Evolutionary conservation across 495 filamentous ascomycete genomes (phyloP), one percentile per base, ranked within the genome.

Genomic region (Massariosphaeria phaeospora): DNA sequence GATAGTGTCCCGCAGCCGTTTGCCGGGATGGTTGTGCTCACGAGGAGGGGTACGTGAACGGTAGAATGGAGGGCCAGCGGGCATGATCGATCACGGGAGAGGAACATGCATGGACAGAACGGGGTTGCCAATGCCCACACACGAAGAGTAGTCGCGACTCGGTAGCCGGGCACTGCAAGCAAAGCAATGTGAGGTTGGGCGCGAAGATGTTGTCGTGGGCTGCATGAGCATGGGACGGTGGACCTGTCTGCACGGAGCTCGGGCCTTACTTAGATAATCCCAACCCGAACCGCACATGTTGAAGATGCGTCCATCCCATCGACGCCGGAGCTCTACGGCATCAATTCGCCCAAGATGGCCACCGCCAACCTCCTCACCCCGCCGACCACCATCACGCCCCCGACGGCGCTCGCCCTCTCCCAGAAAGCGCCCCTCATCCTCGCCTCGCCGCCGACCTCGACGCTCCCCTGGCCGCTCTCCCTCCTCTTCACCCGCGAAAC

Each of bases 381-480:
- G 7, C 66, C 68, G 38, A 67, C 74, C 26, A 33, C 52, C 8
- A 52, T 70, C 29, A 48, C 67, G 12, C 65, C 76, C 27, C 66
- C 70, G 27, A 69, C 70, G 30, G 84, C 88, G 27, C 73, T 95
- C 44, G 75, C 75, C 50, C 75, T 89, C 33, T 86, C 93, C 10
- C 88, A 91, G 64, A 81, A 89, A 71, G 87, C 91, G 48, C 83
- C 87, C 0, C 58, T 67, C 23, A 75, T 93, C 55, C 78, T 95
- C 42, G 71, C 72, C 45, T 73, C 67, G 38, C 69, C 76, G 25
- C 68, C 72, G 13, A 68, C 73, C 2, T 78, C 76, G 48, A 67
- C 76, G 2, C 58, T 84, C 18, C 70, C 70, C 9, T 72, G 64
- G 52, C 59, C 71, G 62, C 38, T 79, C 75, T 57, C 55, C 77